Evolutionary conservation across 1,139 yeast species (phyloP).

Genomic region (Tardiomyces digboiensis): DNA sequence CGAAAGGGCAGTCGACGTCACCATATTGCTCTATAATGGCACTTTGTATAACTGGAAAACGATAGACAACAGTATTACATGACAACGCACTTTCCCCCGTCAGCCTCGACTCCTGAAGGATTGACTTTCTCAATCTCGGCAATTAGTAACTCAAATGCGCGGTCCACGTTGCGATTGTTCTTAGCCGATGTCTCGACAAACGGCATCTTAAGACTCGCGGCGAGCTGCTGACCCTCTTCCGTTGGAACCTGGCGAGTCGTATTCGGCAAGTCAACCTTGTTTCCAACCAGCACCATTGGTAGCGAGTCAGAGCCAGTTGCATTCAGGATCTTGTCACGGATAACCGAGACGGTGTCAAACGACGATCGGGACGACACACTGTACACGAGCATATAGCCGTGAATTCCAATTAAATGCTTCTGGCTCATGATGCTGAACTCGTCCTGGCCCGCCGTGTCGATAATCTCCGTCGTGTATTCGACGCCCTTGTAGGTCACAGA

Average conservation of each 20-base stretch:
- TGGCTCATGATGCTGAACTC: slow-evolving; percentile 81
- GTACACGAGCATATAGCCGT: slow-evolving; percentile 77
- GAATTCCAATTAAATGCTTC: slow-evolving; percentile 74
- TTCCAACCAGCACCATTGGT: slow-evolving; percentile 80
- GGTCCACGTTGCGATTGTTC: slow-evolving; percentile 53
- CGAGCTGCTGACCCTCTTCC: slow-evolving; percentile 56
- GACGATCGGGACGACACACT: slow-evolving; percentile 74
- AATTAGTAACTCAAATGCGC: slow-evolving; percentile 57
- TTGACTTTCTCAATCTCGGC: slow-evolving; percentile 51
- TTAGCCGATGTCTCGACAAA: slow-evolving; percentile 85
- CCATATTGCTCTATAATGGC: too few relatives aligned
- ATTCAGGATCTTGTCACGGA: slow-evolving; percentile 78
- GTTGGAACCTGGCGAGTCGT: slow-evolving; percentile 44
- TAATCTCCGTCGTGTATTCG: slow-evolving; percentile 74
- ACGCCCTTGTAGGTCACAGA: slow-evolving; percentile 60
- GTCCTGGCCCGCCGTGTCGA: slow-evolving; percentile 92
- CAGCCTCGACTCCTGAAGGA: slow-evolving; percentile 4
- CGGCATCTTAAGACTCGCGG: slow-evolving; percentile 50
- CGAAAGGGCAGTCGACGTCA: too few relatives aligned
- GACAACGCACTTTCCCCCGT: slow-evolving; percentile 7
- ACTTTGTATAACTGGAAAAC: too few relatives aligned
- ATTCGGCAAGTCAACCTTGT: slow-evolving; percentile 59
- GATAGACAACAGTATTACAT: too few relatives aligned
- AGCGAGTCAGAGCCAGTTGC: slow-evolving; percentile 62
- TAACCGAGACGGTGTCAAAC: slow-evolving; percentile 67